These are phyloP conservation scores for Thamnidium elegans DNA, from an alignment of 192 early-diverging fungal genomes.

Conservation along the genomic window DNA sequence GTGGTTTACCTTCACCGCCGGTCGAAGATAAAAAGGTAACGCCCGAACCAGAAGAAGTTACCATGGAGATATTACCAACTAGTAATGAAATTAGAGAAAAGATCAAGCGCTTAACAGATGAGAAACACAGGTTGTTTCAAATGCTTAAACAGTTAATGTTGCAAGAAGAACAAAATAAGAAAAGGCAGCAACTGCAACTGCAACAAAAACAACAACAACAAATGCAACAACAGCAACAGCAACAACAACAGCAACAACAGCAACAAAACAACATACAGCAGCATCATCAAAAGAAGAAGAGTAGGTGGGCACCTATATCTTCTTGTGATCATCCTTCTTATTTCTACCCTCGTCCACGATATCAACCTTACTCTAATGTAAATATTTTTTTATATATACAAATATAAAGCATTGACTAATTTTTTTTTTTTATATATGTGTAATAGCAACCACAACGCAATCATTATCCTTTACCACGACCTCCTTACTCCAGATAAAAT, in stretches of 20 bases:
- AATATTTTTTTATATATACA: background rate
- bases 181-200: background rate
- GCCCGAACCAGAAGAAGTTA: background rate
- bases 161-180: background rate
- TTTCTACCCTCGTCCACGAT: background rate
- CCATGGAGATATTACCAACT: background rate
- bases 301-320: background rate
- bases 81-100: conserved; percentile 1
- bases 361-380: conserved; percentile 1
- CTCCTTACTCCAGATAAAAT: conserved; percentile 1
- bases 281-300: too few relatives aligned
- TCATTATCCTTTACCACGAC: background rate
- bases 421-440: background rate
- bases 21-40: conserved; percentile 6
- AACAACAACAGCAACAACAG: background rate
- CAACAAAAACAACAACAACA: background rate
- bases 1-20: conserved; percentile 19
- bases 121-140: conserved; percentile 21
- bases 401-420: background rate
- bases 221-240: background rate
- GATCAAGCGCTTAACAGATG: conserved; percentile 4
- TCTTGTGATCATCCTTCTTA: background rate
- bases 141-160: conserved; percentile 10
- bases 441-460: background rate
- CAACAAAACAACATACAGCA: background rate